Percentiles rank a stretch among this genome's conserved stretches.
Evolutionary conservation across 192 early-diverging fungal species (phyloP).

Genomic region (Coemansia sp.): DNA sequence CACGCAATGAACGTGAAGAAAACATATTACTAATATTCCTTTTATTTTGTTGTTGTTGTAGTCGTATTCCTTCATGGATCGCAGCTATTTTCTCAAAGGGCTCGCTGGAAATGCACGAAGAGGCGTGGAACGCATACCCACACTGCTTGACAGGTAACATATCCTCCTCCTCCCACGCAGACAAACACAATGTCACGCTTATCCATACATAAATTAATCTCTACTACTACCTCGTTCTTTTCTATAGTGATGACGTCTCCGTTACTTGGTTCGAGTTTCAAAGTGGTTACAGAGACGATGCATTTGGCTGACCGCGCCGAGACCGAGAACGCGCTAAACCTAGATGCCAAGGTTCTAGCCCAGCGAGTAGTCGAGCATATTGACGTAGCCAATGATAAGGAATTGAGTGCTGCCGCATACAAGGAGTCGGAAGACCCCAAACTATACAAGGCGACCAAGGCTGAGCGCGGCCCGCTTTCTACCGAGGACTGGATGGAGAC

Average conservation of each 20-base stretch:
- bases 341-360: conserved; percentile 51
- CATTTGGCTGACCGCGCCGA: conserved; percentile 74
- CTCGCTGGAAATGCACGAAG: conserved; percentile 72
- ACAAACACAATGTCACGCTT: neutral
- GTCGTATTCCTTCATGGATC: conserved; percentile 65
- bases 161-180: neutral
- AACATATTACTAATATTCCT: neutral
- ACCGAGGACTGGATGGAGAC: conserved; percentile 63
- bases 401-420: conserved; percentile 57
- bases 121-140: conserved; percentile 85
- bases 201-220: neutral
- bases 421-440: conserved; percentile 70
- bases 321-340: conserved; percentile 65
- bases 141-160: conserved; percentile 59
- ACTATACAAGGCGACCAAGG: conserved; percentile 64
- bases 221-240: neutral
- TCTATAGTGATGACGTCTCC: conserved; percentile 59
- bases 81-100: conserved; percentile 66
- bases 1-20: neutral
- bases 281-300: conserved; percentile 73
- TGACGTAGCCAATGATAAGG: conserved; percentile 70
- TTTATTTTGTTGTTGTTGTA: conserved; percentile 24
- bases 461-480: conserved; percentile 68
- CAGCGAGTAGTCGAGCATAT: conserved; percentile 68
- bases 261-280: conserved; percentile 73